Conservation (phyloP, 2,329 filamentous ascomycete genomes). For the Calonectria naviculata region DNA sequence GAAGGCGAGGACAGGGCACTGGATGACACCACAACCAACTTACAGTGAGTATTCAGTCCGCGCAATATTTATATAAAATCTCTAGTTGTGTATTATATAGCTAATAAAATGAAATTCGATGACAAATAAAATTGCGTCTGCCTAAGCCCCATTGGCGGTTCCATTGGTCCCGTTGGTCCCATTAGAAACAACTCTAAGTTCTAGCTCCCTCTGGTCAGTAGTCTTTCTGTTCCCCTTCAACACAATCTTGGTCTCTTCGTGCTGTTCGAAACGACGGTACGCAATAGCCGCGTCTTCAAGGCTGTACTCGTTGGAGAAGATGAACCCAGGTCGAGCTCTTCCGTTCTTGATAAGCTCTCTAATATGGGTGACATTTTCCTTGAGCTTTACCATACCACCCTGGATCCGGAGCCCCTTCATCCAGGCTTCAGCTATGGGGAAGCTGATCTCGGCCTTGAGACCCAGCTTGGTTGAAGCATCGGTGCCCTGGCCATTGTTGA, state of each 20-base stretch:
- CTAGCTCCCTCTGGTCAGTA: background rate
- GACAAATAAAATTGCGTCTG: background rate
- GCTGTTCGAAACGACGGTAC: background rate
- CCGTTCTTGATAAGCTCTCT: constrained; percentile 2
- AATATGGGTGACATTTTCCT: background rate
- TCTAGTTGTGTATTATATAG: too few relatives aligned
- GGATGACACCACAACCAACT: too few relatives aligned
- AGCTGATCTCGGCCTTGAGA: background rate
- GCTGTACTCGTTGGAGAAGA: background rate
- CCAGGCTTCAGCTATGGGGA: background rate
- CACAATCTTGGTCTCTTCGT: background rate
- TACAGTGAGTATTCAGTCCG: too few relatives aligned
- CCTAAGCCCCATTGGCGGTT: background rate
- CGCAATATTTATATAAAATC: too few relatives aligned
- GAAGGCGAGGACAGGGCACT: too few relatives aligned
- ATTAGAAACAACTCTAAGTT: background rate
- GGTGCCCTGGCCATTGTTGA: background rate
- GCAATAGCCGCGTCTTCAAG: background rate
- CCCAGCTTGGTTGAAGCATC: background rate
- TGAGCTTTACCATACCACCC: background rate
- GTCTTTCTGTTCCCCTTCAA: constrained; percentile 2
- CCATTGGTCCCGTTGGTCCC: background rate
- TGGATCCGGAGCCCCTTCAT: background rate
- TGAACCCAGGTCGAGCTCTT: background rate
- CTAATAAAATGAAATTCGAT: too few relatives aligned